Conservation (phyloP, 2,329 filamentous ascomycete species). For the Pezicula neosporulosa region DNA sequence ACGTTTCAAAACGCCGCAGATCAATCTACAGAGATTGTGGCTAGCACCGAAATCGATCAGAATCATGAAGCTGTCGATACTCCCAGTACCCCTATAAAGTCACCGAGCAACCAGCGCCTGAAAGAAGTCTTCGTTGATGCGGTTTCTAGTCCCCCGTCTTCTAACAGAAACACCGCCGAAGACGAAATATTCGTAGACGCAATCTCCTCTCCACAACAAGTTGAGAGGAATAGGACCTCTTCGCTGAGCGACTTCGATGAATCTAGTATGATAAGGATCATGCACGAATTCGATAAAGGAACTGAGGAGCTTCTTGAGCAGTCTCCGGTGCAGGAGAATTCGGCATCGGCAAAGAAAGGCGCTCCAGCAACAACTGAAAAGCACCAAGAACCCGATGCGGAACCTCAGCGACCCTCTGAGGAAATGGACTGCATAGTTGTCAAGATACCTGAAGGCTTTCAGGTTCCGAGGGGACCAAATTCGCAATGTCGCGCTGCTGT, state of each 20-base stretch:
- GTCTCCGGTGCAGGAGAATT: not conserved
- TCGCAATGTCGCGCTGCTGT: not conserved
- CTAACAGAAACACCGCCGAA: constrained; percentile 15
- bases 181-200: constrained; percentile 24
- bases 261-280: constrained; percentile 22
- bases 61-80: not conserved
- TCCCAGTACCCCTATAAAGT: constrained; percentile 10
- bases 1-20: constrained; percentile 10
- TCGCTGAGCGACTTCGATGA: constrained; percentile 23
- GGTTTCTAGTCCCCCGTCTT: constrained; percentile 37
- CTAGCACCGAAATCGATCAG: not conserved
- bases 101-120: constrained; percentile 31
- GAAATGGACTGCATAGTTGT: not conserved
- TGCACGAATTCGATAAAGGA: constrained; percentile 17
- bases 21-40: not conserved
- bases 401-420: not conserved
- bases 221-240: constrained; percentile 4
- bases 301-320: not conserved
- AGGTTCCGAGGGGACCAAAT: not conserved
- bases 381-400: not conserved
- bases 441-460: not conserved
- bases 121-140: constrained; percentile 48
- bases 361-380: constrained; percentile 1
- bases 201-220: constrained; percentile 16
- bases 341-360: constrained; percentile 1